phyloP scores from a whole-genome alignment of 371 early-diverging fungal species.

The Mucor mucedo region DNA sequence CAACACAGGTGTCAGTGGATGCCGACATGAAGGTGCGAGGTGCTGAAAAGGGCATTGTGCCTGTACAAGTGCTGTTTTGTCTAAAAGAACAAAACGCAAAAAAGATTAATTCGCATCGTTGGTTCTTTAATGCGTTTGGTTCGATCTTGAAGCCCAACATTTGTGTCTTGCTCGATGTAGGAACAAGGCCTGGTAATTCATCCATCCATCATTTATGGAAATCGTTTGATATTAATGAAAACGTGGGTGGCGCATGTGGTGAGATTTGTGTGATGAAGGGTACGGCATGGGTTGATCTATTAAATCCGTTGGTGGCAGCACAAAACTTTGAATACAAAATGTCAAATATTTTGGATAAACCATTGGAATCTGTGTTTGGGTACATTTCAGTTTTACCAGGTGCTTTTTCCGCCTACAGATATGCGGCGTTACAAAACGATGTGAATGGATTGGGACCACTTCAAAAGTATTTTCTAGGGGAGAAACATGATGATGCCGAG shows the following conservation, averaged over 20 bases:
- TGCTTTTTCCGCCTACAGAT: slow-evolving; percentile 76
- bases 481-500: slow-evolving; percentile 45
- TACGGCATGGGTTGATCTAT: slow-evolving; percentile 55
- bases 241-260: slow-evolving; percentile 83
- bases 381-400: slow-evolving; percentile 85
- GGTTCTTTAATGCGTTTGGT: slow-evolving; percentile 87
- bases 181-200: slow-evolving; percentile 64
- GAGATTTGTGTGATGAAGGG: slow-evolving; percentile 71
- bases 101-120: slow-evolving; percentile 88
- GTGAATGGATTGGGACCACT: slow-evolving; percentile 65
- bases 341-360: slow-evolving; percentile 86
- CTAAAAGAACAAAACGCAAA: slow-evolving; percentile 89
- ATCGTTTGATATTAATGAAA: slow-evolving; percentile 63
- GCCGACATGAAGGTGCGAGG: slow-evolving; percentile 68
- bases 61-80: slow-evolving; percentile 82
- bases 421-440: slow-evolving; percentile 59
- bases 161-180: slow-evolving; percentile 79
- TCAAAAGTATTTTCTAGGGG: slow-evolving; percentile 71
- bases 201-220: slow-evolving; percentile 77
- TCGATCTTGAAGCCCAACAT: slow-evolving; percentile 71
- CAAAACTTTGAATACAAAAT: slow-evolving; percentile 90
- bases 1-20: slow-evolving; percentile 82
- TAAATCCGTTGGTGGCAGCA: slow-evolving; percentile 80
- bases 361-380: slow-evolving; percentile 82
- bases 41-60: slow-evolving; percentile 68